Conservation (phyloP, 1,284 basidiomycete species). For the Phlebopus sp. region DNA sequence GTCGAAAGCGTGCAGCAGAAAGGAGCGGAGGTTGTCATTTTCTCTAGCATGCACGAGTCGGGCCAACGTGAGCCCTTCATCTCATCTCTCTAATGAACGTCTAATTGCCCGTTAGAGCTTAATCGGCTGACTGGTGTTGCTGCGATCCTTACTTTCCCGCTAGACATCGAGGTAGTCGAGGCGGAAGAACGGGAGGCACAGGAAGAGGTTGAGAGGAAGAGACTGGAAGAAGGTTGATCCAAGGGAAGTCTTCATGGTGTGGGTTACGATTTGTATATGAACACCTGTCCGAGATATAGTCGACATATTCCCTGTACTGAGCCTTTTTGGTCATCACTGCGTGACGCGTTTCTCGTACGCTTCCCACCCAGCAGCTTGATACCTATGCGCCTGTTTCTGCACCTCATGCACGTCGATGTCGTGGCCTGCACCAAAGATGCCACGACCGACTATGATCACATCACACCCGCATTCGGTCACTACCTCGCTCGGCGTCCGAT, state of each 20-base stretch:
- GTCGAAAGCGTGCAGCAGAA: conserved; percentile 88
- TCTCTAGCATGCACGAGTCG: conserved; percentile 98
- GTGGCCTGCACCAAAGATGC: conserved; percentile 82
- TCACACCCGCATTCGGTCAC: conserved; percentile 88
- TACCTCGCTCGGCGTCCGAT: conserved; percentile 88
- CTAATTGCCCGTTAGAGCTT: conserved; percentile 60
- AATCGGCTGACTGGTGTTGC: conserved; percentile 95
- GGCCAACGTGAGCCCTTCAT: conserved; percentile 75
- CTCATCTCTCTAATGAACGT: not conserved
- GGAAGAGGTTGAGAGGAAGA: conserved; percentile 44
- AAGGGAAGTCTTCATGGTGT: not conserved
- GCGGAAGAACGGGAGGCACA: conserved; percentile 72
- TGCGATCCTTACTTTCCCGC: conserved; percentile 92
- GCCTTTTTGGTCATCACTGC: too few species aligned
- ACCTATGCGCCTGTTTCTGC: conserved; percentile 75
- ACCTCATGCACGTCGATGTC: conserved; percentile 59
- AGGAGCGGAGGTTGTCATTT: conserved; percentile 92
- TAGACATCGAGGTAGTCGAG: conserved; percentile 94
- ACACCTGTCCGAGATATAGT: not conserved
- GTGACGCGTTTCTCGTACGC: conserved; percentile 59
- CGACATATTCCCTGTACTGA: too few species aligned
- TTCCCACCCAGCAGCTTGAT: conserved; percentile 86
- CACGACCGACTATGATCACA: conserved; percentile 96
- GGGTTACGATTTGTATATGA: not conserved
- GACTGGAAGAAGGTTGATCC: conserved; percentile 30